Base-by-base conservation (phyloP, 202 grass and related monocot genomes). In the Digitaria exilis region DNA sequence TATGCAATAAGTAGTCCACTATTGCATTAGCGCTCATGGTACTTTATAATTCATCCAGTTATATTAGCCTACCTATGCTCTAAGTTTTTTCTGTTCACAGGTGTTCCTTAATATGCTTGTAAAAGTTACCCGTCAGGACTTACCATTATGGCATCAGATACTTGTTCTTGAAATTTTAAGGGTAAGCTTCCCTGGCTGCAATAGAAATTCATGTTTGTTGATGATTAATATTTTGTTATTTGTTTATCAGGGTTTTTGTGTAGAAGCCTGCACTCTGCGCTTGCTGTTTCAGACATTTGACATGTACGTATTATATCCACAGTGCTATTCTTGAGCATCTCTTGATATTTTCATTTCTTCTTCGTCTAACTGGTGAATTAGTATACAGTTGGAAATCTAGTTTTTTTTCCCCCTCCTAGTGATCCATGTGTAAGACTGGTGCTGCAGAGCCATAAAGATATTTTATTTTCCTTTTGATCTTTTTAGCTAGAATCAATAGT, bases 51-150 rank as follows among this genome's bases (percentile, higher is more conserved):
- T 59, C 35, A 52, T 84, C 60, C 89, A 21, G 61, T 85, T 66
- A 49, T 79, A 39, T 42, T 80, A 64, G 79, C 75, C 42, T 77
- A 80, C 42, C 51, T 80, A 62, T 50, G 50, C 49, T 65, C 31
- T 73, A 84, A 84, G 76, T 34, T 90, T 19, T 25, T 78, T 88
- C 18, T 62, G 15, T 81, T 90, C 64, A 60, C 87, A 98, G 96
- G 96, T 98, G 57, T 98, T 98, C 63, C 91, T 98, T 72, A 98
- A 98, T 76, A 95, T 95, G 89, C 88, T 98, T 65, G 96, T 98
- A 57, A 98, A 98, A 87, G 93, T 98, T 82, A 95, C 93, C 65
- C 74, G 91, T 72, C 87, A 94, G 82, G 93, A 98, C 88, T 89
- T 98, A 78, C 96, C 96, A 75, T 90, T 98, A 83, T 98, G 96